A percentile compares a stretch with the other conserved stretches of the same genome.
Evolutionary conservation across 148 eudicot genomes (phyloP).

Genomic region (Pharnaceum exiguum): DNA sequence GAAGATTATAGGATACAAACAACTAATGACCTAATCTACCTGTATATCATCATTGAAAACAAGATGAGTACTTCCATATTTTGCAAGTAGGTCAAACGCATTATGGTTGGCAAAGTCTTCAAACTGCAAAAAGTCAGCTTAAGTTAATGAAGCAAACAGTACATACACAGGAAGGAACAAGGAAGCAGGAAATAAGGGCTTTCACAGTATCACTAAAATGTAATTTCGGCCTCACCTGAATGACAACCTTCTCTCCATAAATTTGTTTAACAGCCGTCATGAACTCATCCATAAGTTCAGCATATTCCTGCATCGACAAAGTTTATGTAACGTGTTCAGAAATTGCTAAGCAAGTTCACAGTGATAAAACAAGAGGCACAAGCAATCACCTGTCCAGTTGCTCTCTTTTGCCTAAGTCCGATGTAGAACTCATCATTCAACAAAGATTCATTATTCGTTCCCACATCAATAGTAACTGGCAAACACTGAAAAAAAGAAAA

Average conservation of each 20-base stretch:
- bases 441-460: slow-evolving; percentile 82
- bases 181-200: not conserved
- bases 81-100: slow-evolving; percentile 80
- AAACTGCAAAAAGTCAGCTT: slow-evolving; percentile 49
- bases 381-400: slow-evolving; percentile 83
- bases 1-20: not conserved
- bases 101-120: slow-evolving; percentile 98
- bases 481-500: slow-evolving; percentile 66
- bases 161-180: not conserved
- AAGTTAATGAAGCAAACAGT: not conserved
- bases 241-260: slow-evolving; percentile 91
- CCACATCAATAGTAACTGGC: slow-evolving; percentile 97
- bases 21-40: slow-evolving; percentile 35
- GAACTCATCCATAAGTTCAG: slow-evolving; percentile 84
- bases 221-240: slow-evolving; percentile 52
- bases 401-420: slow-evolving; percentile 88
- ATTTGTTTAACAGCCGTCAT: slow-evolving; percentile 91
- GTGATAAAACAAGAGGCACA: not conserved
- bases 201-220: not conserved
- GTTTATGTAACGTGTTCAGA: not conserved
- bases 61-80: slow-evolving; percentile 83
- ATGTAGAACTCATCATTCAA: slow-evolving; percentile 88
- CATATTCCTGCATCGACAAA: slow-evolving; percentile 61
- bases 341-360: not conserved
- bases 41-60: slow-evolving; percentile 98